Percentiles rank a stretch among this genome's conserved stretches.
phyloP scores from a whole-genome alignment of 2,329 filamentous ascomycete species.

The Monilinia aucupariae region DNA sequence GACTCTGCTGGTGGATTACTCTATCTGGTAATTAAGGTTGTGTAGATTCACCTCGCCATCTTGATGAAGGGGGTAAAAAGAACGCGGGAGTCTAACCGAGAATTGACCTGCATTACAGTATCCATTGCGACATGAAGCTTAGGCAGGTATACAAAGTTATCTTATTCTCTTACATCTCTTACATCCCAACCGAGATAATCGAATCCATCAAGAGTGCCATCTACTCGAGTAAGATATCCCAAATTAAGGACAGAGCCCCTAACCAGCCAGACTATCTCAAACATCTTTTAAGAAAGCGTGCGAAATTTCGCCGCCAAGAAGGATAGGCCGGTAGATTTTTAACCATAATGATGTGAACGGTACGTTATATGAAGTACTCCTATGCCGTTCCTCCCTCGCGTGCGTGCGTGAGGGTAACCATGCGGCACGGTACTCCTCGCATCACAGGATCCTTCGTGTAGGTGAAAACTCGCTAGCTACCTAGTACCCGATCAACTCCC shows the following conservation, averaged over 20 bases:
- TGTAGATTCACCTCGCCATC: background rate
- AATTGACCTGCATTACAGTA: background rate
- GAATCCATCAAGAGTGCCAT: no score
- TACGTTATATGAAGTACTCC: background rate
- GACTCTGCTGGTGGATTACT: background rate
- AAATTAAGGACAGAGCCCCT: background rate
- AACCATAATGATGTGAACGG: background rate
- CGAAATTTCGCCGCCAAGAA: background rate
- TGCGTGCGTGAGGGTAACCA: no score
- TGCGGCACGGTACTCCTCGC: constrained; percentile 6
- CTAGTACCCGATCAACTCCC: no score
- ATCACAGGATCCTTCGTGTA: background rate
- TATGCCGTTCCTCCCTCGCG: background rate
- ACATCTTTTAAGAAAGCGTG: background rate
- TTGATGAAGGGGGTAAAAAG: background rate
- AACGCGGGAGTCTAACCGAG: background rate
- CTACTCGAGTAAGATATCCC: background rate
- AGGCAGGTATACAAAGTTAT: background rate
- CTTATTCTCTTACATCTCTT: no score
- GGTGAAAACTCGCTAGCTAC: background rate
- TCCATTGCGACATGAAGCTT: background rate
- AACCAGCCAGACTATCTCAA: background rate
- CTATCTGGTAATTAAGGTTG: no score
- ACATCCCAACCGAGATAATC: background rate
- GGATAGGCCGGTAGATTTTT: no score